These are phyloP conservation scores for Ophiocordyceps camponoti-rufipedis DNA, from an alignment of 2,329 filamentous ascomycete genomes.

Conservation along the genomic window DNA sequence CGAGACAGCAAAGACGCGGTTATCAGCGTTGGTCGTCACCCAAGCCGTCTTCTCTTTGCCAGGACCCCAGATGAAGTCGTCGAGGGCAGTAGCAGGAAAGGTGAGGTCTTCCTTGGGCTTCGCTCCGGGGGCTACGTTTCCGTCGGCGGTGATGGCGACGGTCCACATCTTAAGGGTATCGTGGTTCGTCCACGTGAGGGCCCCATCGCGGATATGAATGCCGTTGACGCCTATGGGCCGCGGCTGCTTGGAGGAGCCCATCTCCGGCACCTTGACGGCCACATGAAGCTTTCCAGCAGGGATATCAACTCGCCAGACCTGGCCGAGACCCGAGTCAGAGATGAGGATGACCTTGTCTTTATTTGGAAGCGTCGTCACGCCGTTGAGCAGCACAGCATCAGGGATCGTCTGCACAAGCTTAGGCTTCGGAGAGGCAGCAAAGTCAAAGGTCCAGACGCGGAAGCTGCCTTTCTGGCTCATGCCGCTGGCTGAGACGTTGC, in stretches of 20 bases:
- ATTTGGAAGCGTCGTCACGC: not conserved
- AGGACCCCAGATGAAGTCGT: not conserved
- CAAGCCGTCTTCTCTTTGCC: not conserved
- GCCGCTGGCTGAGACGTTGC: slow-evolving; percentile 1
- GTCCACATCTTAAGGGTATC: not conserved
- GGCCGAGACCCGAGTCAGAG: not conserved
- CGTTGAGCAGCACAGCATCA: slow-evolving; percentile 1
- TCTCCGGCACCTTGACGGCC: not conserved
- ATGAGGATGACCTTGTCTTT: not conserved
- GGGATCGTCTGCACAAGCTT: not conserved
- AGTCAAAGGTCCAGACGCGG: slow-evolving; percentile 1
- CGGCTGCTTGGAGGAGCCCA: not conserved
- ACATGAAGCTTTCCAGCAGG: not conserved
- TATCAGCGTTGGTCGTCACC: not conserved
- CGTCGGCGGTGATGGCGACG: not conserved
- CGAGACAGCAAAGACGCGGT: not conserved
- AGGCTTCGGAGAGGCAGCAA: not conserved
- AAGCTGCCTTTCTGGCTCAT: not conserved
- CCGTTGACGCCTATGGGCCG: slow-evolving; percentile 1
- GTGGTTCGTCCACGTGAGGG: slow-evolving; percentile 1
- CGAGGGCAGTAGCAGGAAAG: not conserved
- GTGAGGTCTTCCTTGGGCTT: not conserved
- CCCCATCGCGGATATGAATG: not conserved
- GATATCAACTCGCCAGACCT: slow-evolving; percentile 1
- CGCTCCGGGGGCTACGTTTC: not conserved